phyloP scores from a whole-genome alignment of 371 early-diverging fungal genomes.

The Sporodiniella umbellata region DNA sequence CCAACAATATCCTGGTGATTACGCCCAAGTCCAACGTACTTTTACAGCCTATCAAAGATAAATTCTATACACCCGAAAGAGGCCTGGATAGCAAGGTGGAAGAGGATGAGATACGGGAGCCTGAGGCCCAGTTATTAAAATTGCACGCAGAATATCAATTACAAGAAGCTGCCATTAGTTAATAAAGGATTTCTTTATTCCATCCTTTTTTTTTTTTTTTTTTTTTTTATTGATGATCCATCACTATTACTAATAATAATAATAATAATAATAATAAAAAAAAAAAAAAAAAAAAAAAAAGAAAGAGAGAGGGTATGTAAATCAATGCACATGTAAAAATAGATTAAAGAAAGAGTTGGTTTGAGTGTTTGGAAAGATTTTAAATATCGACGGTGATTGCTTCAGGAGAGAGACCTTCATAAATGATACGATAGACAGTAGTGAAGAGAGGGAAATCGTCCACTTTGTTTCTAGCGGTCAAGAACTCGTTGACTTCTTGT shows the following conservation, averaged over 20 bases:
- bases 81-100: conserved; percentile 34
- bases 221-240: too few species aligned
- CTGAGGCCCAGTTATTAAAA: conserved; percentile 36
- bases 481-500: conserved; percentile 82
- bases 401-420: conserved; percentile 57
- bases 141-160: conserved; percentile 19
- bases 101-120: conserved; percentile 35
- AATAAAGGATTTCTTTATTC: too few species aligned
- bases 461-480: conserved; percentile 58
- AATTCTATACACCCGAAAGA: conserved; percentile 54
- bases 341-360: too few species aligned
- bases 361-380: too few species aligned
- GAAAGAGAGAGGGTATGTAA: too few species aligned
- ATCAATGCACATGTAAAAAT: too few species aligned
- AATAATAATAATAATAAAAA: too few species aligned
- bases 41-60: conserved; percentile 73
- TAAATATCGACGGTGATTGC: conserved; percentile 59
- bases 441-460: conserved; percentile 83
- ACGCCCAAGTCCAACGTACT: conserved; percentile 76
- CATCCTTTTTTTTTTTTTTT: too few species aligned
- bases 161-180: conserved; percentile 5
- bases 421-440: conserved; percentile 86
- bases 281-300: too few species aligned
- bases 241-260: too few species aligned
- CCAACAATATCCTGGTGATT: conserved; percentile 74